phyloP scores from a whole-genome alignment of 345 rosid species.

The Bruguiera gymnorhiza region DNA sequence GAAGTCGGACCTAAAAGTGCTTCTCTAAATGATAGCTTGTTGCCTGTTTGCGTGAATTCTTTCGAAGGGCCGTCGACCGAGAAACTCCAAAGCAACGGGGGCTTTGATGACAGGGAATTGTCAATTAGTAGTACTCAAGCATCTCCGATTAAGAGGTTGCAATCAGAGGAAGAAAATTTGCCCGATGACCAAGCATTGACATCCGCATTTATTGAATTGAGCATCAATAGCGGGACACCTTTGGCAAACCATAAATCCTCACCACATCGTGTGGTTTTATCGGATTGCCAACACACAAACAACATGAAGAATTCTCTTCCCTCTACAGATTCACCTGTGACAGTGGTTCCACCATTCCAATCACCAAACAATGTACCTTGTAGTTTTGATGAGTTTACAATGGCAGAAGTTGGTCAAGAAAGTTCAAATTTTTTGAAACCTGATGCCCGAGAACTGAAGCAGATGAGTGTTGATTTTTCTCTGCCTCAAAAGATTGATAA shows the following conservation, averaged over 20 bases:
- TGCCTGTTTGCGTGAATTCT: slow-evolving; percentile 37
- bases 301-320: slow-evolving; percentile 29
- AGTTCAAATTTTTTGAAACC: slow-evolving; percentile 22
- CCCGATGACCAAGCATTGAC: slow-evolving; percentile 58
- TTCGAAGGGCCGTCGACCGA: slow-evolving; percentile 30
- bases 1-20: slow-evolving; percentile 30
- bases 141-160: slow-evolving; percentile 30
- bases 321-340: slow-evolving; percentile 23
- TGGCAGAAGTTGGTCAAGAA: slow-evolving; percentile 32
- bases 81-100: slow-evolving; percentile 31
- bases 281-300: slow-evolving; percentile 28
- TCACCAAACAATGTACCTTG: slow-evolving; percentile 31
- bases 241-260: slow-evolving; percentile 28
- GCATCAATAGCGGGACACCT: slow-evolving; percentile 26
- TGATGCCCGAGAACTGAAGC: slow-evolving; percentile 38
- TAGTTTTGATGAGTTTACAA: slow-evolving; percentile 35
- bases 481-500: slow-evolving; percentile 32
- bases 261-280: slow-evolving; percentile 19
- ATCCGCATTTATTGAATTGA: slow-evolving; percentile 49
- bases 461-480: slow-evolving; percentile 42
- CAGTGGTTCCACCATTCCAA: slow-evolving; percentile 36
- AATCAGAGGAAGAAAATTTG: slow-evolving; percentile 36
- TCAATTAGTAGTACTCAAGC: slow-evolving; percentile 24
- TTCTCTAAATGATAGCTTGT: slow-evolving; percentile 25
- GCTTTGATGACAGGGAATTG: slow-evolving; percentile 23